phyloP scores from a whole-genome alignment of 129 eudicot genomes.

The Escallonia herrerae region DNA sequence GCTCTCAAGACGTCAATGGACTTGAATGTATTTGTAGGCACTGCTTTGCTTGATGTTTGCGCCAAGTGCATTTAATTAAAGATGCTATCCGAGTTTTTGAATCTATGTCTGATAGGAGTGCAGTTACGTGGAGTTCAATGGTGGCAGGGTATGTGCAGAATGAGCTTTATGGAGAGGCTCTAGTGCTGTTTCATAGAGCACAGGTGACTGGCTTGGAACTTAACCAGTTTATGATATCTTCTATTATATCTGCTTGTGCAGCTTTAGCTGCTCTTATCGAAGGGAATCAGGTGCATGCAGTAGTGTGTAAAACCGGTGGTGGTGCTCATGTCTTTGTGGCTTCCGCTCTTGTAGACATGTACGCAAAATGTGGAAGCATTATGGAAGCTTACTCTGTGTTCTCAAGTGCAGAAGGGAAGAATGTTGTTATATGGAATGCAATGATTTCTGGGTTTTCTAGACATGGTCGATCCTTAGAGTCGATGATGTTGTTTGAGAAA shows the following conservation, averaged over 20 bases:
- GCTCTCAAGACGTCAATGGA: slow-evolving; percentile 49
- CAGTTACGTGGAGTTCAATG: slow-evolving; percentile 89
- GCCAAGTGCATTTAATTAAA: slow-evolving; percentile 46
- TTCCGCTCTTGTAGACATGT: slow-evolving; percentile 78
- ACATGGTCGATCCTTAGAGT: slow-evolving; percentile 66
- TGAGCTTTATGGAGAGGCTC: slow-evolving; percentile 73
- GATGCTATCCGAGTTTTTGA: slow-evolving; percentile 68
- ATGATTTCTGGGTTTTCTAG: slow-evolving; percentile 85
- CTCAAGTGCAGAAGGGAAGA: slow-evolving; percentile 36
- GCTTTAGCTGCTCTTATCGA: slow-evolving; percentile 73
- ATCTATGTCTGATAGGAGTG: slow-evolving; percentile 57
- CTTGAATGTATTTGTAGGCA: slow-evolving; percentile 59
- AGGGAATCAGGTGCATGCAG: slow-evolving; percentile 70
- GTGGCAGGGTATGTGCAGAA: slow-evolving; percentile 69
- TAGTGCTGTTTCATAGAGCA: slow-evolving; percentile 38
- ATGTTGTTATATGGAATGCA: slow-evolving; percentile 62
- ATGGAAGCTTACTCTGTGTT: slow-evolving; percentile 63
- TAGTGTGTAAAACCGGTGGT: slow-evolving; percentile 47
- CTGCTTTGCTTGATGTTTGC: slow-evolving; percentile 82
- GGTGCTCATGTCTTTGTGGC: slow-evolving; percentile 34
- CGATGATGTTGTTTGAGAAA: slow-evolving; percentile 74
- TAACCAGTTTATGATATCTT: slow-evolving; percentile 51
- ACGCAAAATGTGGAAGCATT: slow-evolving; percentile 80
- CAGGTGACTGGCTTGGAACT: slow-evolving; percentile 33
- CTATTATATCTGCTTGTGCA: slow-evolving; percentile 78